Evolutionary conservation across 805 yeast species (phyloP), one percentile per base, ranked within the genome.

Genomic region (Metschnikowia kunwiensis): DNA sequence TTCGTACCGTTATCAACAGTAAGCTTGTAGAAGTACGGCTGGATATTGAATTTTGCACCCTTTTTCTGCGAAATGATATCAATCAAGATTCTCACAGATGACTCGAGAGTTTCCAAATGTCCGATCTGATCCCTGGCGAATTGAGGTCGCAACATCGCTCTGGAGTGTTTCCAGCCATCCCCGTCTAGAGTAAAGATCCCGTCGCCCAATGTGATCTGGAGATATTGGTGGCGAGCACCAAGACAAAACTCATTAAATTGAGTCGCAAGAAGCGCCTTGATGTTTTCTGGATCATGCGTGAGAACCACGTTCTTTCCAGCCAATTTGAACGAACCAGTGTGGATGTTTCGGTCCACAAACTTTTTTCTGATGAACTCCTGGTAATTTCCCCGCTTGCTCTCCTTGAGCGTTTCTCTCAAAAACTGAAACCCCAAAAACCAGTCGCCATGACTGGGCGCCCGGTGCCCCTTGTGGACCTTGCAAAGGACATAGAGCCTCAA

Each of bases 131-230:
- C 68, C 42, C 68, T 55, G 10, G 65, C 53, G 43, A 63, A 65
- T 34, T 61, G 65, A 4, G 70, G 70, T 39, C 69, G 52, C 37
- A 64, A 55, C 50, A 64, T 49, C 7, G 64, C 57, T 34, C 70
- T 46, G 18, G 61, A 54, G 28, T 61, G 58, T 42, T 63, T 63
- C 70, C 69, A 63, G n/a, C 68, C 66, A 15, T 44, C 51, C 16
- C 61, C 60, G 40, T 63, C 69, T 21, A 63, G 51, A 12, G 69
- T 62, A 46, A 64, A 64, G 18, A 64, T 58, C 3, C 68, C 68
- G 37, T 62, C 64, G 4, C 68, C 70, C 24, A 63, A 50, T 4
- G 62, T 47, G 18, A 65, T 65, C 18, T 46, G 39, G 42, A 61
- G 59, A 32, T 53, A 60, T 4, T 51, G 47, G 42, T 58, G 63